These are phyloP conservation scores for Malbranchea zuffiana DNA, from an alignment of 2,329 filamentous ascomycete species.

Conservation along the genomic window DNA sequence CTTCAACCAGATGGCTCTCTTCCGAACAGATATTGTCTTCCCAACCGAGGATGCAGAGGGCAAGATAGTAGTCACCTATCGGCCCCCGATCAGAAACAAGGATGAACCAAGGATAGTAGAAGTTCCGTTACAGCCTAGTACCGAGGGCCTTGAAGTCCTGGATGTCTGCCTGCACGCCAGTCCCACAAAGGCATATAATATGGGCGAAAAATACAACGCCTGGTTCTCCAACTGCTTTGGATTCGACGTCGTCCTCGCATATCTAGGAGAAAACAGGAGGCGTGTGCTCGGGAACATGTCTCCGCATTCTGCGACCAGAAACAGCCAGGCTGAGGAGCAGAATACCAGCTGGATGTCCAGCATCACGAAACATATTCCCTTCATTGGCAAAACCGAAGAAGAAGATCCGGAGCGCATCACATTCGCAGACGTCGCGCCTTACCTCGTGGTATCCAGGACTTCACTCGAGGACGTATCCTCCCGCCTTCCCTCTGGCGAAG, in stretches of 20 bases:
- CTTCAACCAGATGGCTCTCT: slow-evolving; percentile 52
- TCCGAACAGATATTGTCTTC: slow-evolving; percentile 46
- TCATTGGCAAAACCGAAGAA: not conserved
- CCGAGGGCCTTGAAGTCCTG: slow-evolving; percentile 37
- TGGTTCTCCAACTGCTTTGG: slow-evolving; percentile 62
- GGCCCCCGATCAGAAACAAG: slow-evolving; percentile 16
- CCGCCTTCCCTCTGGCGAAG: slow-evolving; percentile 40
- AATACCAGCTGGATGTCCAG: slow-evolving; percentile 15
- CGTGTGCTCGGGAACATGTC: slow-evolving; percentile 51
- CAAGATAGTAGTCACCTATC: slow-evolving; percentile 35
- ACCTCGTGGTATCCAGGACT: slow-evolving; percentile 58
- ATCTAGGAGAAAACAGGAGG: slow-evolving; percentile 52
- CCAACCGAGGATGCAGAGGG: slow-evolving; percentile 18
- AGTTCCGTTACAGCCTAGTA: slow-evolving; percentile 48
- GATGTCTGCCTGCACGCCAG: slow-evolving; percentile 51
- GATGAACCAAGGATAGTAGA: slow-evolving; percentile 34
- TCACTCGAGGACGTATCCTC: slow-evolving; percentile 57
- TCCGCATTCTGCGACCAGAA: slow-evolving; percentile 30
- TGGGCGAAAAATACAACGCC: slow-evolving; percentile 48
- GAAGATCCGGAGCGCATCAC: slow-evolving; percentile 42
- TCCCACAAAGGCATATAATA: slow-evolving; percentile 48
- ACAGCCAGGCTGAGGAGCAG: slow-evolving; percentile 13
- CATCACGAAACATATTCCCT: slow-evolving; percentile 10
- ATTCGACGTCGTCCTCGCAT: slow-evolving; percentile 50
- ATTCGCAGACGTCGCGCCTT: slow-evolving; percentile 66